Evolutionary conservation across 2,329 filamentous ascomycete species (phyloP), one percentile per base, ranked within the genome.

Genomic region (Aspergillus uvarum): DNA sequence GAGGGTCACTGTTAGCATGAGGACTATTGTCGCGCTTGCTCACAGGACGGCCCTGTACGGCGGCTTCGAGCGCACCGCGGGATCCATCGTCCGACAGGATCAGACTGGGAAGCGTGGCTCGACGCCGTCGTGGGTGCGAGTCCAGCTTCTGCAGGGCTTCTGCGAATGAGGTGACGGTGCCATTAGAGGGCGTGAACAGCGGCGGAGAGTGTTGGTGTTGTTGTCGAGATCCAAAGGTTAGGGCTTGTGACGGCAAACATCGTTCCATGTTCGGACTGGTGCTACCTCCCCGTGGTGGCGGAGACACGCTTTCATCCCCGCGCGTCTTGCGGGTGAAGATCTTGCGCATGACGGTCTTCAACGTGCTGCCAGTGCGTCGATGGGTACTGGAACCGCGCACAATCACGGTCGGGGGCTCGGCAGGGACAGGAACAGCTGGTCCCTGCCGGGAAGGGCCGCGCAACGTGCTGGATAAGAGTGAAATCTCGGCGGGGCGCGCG

Each of bases 61-160:
- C 64, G 1, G 65, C 68, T 3, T 70, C 66, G 3, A 71, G 64
- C n/a, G 65, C 68, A 55, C 67, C 70, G 26, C 72, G 71, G 5
- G 70, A 72, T 52, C 76, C 77, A 8, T 77, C 72, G 14, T 79
- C 74, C 5, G 76, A 77, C 38, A 80, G 72, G 11, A 80, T 70
- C 44, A 80, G 63, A 59, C 78, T 80, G 1, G 79, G 79, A 16
- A 80, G 68, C 1, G 79, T 80, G 7, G 77, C 78, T 49, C 79
- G 74, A 61, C 79, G 70, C 44, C 70, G 71, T 24, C 69, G 69
- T 11, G 68, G 66, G 5, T 64, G 62, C 22, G 69, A 58, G 24
- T 67, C 63, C 8, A 69, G 61, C 8, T 63, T 62, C 19, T 67
- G 55, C n/a, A 70, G 65, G 7, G 65, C 63, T 42, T 61, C 65